A percentile compares a stretch with the other conserved stretches of the same genome.
Evolutionary conservation across 2,329 filamentous ascomycete species (phyloP).

Genomic region (Fusarium pseudograminearum): DNA sequence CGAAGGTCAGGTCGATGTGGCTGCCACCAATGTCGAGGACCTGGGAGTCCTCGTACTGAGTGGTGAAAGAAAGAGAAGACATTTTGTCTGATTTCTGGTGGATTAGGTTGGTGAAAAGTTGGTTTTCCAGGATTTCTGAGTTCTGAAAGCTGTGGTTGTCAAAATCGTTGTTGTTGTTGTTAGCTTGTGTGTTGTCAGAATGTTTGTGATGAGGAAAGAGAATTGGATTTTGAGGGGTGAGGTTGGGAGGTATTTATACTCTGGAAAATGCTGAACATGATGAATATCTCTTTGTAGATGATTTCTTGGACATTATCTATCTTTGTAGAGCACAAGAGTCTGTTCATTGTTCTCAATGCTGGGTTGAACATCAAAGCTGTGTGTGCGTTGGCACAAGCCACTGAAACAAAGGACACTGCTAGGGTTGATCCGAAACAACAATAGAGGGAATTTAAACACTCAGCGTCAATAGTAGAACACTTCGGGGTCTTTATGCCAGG

Average conservation of each 20-base stretch:
- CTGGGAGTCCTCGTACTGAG: neutral
- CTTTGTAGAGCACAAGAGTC: neutral
- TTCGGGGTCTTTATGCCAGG: no score
- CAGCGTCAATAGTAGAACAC: no score
- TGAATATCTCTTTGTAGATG: neutral
- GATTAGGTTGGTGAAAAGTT: no score
- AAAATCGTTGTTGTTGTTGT: neutral
- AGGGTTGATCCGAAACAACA: no score
- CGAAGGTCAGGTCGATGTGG: slow-evolving; percentile 13
- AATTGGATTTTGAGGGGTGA: neutral
- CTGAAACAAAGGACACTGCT: neutral
- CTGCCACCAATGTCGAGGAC: slow-evolving; percentile 43
- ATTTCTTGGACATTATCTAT: neutral
- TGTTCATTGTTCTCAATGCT: neutral
- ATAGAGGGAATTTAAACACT: no score
- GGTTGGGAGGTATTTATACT: neutral
- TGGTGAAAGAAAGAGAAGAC: neutral
- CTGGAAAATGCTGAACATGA: neutral
- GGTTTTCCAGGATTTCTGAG: neutral
- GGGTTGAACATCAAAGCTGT: neutral
- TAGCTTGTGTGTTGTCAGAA: neutral
- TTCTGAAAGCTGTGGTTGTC: neutral
- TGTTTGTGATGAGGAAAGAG: neutral
- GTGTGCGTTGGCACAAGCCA: neutral
- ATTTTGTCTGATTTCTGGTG: neutral